Evolutionary conservation across 2,329 filamentous ascomycete genomes (phyloP).

Genomic region (Neofusicoccum laricinum): DNA sequence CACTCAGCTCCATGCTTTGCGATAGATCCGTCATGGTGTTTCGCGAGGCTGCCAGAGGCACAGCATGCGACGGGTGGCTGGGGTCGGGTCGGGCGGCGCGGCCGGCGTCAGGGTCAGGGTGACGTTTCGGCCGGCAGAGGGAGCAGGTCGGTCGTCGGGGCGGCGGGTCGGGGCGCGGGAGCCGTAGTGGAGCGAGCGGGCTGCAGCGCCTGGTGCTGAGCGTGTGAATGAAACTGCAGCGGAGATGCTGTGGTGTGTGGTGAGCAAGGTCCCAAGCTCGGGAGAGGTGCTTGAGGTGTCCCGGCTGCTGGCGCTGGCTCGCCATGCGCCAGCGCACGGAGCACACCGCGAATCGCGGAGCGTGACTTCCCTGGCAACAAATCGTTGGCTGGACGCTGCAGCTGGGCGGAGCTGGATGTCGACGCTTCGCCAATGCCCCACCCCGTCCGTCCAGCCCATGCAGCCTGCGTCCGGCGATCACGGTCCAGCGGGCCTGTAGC

Average conservation of each 20-base stretch:
- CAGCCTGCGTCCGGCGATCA: neutral
- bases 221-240: slow-evolving; percentile 2
- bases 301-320: slow-evolving; percentile 8
- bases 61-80: slow-evolving; percentile 17
- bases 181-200: neutral
- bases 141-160: neutral
- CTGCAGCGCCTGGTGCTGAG: neutral
- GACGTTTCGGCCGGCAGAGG: neutral
- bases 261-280: slow-evolving; percentile 15
- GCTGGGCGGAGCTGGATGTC: slow-evolving; percentile 2
- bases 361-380: slow-evolving; percentile 14
- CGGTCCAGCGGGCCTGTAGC: neutral
- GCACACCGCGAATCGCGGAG: slow-evolving; percentile 11
- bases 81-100: slow-evolving; percentile 11
- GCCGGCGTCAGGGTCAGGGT: slow-evolving; percentile 15
- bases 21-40: slow-evolving; percentile 38
- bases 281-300: slow-evolving; percentile 9
- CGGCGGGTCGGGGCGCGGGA: neutral
- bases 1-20: slow-evolving; percentile 35
- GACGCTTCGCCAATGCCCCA: neutral
- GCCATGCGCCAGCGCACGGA: neutral
- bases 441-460: neutral
- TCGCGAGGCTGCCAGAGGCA: slow-evolving; percentile 11
- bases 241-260: slow-evolving; percentile 7
- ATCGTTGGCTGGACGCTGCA: slow-evolving; percentile 10